phyloP scores from a whole-genome alignment of 208 protist species.

The Leishmania martiniquensis region DNA sequence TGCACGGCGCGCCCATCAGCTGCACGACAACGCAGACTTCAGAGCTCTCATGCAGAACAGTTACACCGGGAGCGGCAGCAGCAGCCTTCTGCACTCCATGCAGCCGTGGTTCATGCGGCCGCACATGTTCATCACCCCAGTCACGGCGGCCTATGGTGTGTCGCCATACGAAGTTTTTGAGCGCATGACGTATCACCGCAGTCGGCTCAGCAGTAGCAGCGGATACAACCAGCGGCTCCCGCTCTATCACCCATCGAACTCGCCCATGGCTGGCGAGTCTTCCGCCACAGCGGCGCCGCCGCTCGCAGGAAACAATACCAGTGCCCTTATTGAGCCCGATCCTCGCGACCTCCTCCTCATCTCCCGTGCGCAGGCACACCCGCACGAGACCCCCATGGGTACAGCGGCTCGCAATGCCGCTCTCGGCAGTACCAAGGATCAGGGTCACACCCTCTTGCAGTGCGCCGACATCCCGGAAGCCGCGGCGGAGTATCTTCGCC shows the following conservation, averaged over 20 bases:
- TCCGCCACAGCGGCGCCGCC: neutral
- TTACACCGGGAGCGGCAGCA: constrained; percentile 15
- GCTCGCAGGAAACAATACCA: constrained; percentile 21
- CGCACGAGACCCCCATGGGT: constrained; percentile 1
- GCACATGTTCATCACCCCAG: constrained; percentile 55
- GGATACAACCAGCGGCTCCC: neutral
- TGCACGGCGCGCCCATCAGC: constrained; percentile 20
- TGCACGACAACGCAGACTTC: constrained; percentile 21
- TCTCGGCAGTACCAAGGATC: constrained; percentile 13
- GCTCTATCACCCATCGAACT: neutral
- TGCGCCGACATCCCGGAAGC: constrained; percentile 23
- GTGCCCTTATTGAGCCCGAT: constrained; percentile 27
- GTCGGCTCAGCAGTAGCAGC: constrained; percentile 5
- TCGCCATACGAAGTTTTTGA: constrained; percentile 58
- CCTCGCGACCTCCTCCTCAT: constrained; percentile 17
- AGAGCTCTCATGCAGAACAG: constrained; percentile 22
- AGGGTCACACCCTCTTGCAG: constrained; percentile 28
- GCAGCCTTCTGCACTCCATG: constrained; percentile 28
- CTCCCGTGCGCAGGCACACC: constrained; percentile 17
- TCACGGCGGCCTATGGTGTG: constrained; percentile 30
- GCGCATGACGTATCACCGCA: constrained; percentile 30
- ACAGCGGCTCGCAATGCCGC: neutral
- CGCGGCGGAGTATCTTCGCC: constrained; percentile 32
- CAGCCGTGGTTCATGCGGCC: constrained; percentile 77
- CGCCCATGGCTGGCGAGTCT: neutral